A percentile compares a stretch with the other conserved stretches of the same genome.
These are phyloP conservation scores for Eucalyptus rudis DNA, from an alignment of 345 rosid genomes.

Conservation along the genomic window DNA sequence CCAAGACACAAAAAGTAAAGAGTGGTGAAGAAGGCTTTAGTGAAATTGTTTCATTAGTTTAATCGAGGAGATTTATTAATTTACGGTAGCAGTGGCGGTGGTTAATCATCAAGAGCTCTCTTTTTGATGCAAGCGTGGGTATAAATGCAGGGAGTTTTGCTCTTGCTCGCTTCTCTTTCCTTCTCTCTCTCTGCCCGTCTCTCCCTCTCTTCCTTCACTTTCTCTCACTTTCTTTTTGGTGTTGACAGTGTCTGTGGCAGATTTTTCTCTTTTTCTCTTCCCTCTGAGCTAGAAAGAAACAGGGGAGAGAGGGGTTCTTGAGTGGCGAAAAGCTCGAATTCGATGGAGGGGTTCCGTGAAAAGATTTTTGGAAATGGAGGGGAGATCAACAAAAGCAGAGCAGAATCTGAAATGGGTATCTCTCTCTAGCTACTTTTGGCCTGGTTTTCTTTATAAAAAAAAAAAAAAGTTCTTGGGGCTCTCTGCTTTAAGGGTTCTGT, in stretches of 20 bases:
- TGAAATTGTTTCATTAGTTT: not conserved
- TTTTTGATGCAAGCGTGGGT: conserved; percentile 98
- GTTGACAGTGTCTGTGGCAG: not conserved
- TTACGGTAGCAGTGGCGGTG: conserved; percentile 73
- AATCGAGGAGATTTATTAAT: not conserved
- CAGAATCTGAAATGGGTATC: conserved; percentile 79
- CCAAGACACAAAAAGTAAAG: not conserved
- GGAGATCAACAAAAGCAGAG: not conserved
- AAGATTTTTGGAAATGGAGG: not conserved
- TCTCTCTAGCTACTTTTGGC: conserved; percentile 44
- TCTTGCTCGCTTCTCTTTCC: conserved; percentile 7
- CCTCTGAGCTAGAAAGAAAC: not conserved
- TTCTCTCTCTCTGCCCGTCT: not conserved
- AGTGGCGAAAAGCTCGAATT: conserved; percentile 15
- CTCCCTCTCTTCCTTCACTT: conserved; percentile 9
- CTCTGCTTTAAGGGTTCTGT: conserved; percentile 1
- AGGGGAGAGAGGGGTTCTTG: not conserved
- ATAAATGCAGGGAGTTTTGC: conserved; percentile 59
- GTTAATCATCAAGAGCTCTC: conserved; percentile 86
- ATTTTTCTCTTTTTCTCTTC: not conserved
- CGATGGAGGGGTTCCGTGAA: conserved; percentile 34
- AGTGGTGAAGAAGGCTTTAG: not conserved
- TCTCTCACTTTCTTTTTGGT: conserved; percentile 1
- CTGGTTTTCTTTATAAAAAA: not conserved
- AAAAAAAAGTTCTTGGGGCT: not conserved